Evolutionary conservation across 2,329 filamentous ascomycete genomes (phyloP).

Genomic region (Cladophialophora chaetospira): DNA sequence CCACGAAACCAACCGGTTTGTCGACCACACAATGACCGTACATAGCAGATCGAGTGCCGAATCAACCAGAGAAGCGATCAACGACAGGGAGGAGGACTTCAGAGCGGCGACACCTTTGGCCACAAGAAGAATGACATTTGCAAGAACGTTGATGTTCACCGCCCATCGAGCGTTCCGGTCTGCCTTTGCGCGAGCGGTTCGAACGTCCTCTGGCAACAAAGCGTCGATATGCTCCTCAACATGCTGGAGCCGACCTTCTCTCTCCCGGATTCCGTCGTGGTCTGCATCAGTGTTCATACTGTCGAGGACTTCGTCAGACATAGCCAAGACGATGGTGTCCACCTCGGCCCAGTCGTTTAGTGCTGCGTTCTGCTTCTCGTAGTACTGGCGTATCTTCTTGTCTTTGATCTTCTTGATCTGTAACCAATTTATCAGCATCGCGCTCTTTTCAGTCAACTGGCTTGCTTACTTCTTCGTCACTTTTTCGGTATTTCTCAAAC

Average conservation of each 20-base stretch:
- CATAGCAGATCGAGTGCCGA: constrained; percentile 63
- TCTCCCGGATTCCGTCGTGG: constrained; percentile 57
- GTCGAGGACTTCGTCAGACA: constrained; percentile 63
- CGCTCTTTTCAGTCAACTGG: not conserved
- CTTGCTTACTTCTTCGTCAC: constrained; percentile 49
- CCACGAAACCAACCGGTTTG: constrained; percentile 62
- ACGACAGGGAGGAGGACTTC: constrained; percentile 60
- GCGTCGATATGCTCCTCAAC: constrained; percentile 55
- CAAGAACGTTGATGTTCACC: constrained; percentile 63
- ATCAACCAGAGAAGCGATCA: constrained; percentile 64
- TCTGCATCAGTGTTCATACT: constrained; percentile 62
- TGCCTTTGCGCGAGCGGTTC: constrained; percentile 50
- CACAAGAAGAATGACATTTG: constrained; percentile 59
- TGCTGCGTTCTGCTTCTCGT: constrained; percentile 56
- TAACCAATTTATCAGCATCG: not conserved
- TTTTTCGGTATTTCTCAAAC: constrained; percentile 55
- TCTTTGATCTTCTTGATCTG: constrained; percentile 51
- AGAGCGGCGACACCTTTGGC: constrained; percentile 60
- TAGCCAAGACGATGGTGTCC: constrained; percentile 57
- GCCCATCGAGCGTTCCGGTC: constrained; percentile 57
- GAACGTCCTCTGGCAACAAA: constrained; percentile 59
- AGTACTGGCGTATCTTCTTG: constrained; percentile 57
- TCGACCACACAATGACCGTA: constrained; percentile 63
- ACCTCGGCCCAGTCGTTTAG: constrained; percentile 63
- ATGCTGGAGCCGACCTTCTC: constrained; percentile 53